phyloP scores from a whole-genome alignment of 2,329 filamentous ascomycete species.

The Hirsutella rhossiliensis region DNA sequence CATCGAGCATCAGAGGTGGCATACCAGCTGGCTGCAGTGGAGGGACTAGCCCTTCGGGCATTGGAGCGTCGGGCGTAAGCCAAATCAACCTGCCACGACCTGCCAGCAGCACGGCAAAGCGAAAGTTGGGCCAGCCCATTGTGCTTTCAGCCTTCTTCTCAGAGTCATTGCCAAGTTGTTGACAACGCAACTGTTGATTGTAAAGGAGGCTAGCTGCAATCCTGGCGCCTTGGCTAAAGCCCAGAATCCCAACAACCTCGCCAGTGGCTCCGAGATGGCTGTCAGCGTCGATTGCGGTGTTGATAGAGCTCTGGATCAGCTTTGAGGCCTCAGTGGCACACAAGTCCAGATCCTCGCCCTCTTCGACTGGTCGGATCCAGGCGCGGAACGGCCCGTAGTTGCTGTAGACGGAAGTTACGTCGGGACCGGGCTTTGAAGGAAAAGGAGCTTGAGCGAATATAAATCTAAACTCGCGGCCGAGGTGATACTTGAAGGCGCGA shows the following conservation, averaged over 20 bases:
- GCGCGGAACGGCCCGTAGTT: slow-evolving; percentile 48
- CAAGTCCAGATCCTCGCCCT: slow-evolving; percentile 17
- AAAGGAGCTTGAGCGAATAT: slow-evolving; percentile 58
- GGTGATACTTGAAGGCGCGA: slow-evolving; percentile 30
- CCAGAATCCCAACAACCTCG: slow-evolving; percentile 41
- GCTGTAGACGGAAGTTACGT: slow-evolving; percentile 48
- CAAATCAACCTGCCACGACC: slow-evolving; percentile 5
- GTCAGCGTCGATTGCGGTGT: slow-evolving; percentile 33
- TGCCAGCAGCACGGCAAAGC: slow-evolving; percentile 7
- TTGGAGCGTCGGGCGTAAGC: slow-evolving; percentile 3
- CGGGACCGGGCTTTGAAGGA: slow-evolving; percentile 45
- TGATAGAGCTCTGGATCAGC: slow-evolving; percentile 9
- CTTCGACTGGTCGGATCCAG: slow-evolving; percentile 37
- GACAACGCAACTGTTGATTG: slow-evolving; percentile 39
- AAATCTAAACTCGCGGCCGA: slow-evolving; percentile 48
- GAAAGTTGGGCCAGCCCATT: slow-evolving; percentile 1
- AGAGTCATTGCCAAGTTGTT: neutral
- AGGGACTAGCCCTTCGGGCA: neutral
- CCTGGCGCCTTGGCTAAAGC: slow-evolving; percentile 52
- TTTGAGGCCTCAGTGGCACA: neutral
- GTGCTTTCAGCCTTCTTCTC: neutral
- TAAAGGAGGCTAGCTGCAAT: slow-evolving; percentile 41
- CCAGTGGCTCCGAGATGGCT: slow-evolving; percentile 29
- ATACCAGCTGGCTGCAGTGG: neutral
- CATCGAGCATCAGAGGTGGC: neutral